A percentile compares a stretch with the other conserved stretches of the same genome.
These are phyloP conservation scores for Fonsecaea monophora DNA, from an alignment of 2,329 filamentous ascomycete genomes.

Conservation along the genomic window DNA sequence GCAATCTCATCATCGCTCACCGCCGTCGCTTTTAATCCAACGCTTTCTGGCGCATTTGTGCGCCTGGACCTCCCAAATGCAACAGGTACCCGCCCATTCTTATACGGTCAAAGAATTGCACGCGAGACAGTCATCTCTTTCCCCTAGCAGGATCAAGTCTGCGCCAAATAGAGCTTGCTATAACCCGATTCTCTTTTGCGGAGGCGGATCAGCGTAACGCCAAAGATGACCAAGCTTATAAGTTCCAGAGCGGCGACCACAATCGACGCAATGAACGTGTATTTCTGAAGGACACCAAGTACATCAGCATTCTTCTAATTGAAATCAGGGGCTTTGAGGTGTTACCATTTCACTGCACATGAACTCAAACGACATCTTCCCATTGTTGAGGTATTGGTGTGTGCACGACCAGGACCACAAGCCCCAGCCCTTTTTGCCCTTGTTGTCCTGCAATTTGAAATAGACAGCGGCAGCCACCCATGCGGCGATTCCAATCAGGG, in stretches of 20 bases:
- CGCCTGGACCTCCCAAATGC: background rate
- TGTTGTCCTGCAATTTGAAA: slow-evolving; percentile 22
- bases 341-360: slow-evolving; percentile 35
- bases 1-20: background rate
- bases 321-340: background rate
- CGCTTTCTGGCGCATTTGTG: background rate
- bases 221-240: slow-evolving; percentile 16
- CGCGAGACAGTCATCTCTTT: background rate
- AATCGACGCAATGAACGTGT: slow-evolving; percentile 15
- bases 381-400: slow-evolving; percentile 19
- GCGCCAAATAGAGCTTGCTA: slow-evolving; percentile 19
- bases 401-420: slow-evolving; percentile 26
- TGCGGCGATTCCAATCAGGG: slow-evolving; percentile 18
- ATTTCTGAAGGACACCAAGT: slow-evolving; percentile 1
- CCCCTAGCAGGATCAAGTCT: slow-evolving; percentile 6
- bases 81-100: background rate
- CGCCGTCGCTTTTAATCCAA: background rate
- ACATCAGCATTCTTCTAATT: background rate
- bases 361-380: slow-evolving; percentile 26
- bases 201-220: background rate
- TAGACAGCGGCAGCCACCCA: slow-evolving; percentile 24
- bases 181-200: slow-evolving; percentile 10
- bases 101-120: background rate
- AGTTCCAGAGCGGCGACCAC: slow-evolving; percentile 17
- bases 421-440: slow-evolving; percentile 22